Conservation (phyloP, 768 basidiomycete species). For the Lentinula boryana region DNA sequence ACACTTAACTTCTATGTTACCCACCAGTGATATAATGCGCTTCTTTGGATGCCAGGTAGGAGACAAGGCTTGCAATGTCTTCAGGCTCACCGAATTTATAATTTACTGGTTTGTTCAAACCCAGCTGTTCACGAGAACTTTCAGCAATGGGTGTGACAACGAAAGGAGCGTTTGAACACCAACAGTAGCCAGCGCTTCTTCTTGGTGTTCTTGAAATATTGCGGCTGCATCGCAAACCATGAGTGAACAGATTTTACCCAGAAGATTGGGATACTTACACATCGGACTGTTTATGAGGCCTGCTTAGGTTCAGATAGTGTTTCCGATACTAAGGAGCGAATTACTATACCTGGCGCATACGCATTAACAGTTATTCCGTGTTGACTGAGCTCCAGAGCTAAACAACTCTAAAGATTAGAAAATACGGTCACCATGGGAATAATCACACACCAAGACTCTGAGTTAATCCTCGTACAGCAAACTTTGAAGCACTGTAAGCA, state of each 20-base stretch:
- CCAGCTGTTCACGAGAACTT: neutral
- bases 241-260: neutral
- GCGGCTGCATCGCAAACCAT: neutral
- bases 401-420: neutral
- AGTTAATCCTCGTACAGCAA: conserved; percentile 33
- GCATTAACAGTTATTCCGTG: conserved; percentile 21
- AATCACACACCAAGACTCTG: conserved; percentile 27
- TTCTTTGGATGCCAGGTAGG: conserved; percentile 24
- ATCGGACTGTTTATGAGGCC: neutral
- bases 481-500: conserved; percentile 31
- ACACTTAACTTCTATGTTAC: neutral
- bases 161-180: neutral
- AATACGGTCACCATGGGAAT: neutral
- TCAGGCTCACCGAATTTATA: conserved; percentile 6
- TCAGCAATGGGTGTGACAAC: neutral
- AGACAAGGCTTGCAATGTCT: conserved; percentile 20
- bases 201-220: neutral
- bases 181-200: neutral
- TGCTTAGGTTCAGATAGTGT: neutral
- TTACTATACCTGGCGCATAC: conserved; percentile 16
- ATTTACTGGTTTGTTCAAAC: conserved; percentile 6
- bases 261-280: neutral
- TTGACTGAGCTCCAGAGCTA: conserved; percentile 16
- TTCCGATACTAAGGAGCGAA: neutral
- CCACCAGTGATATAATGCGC: conserved; percentile 21